Evolutionary conservation across 129 eudicot genomes (phyloP).

Genomic region (Flaveria linearis): DNA sequence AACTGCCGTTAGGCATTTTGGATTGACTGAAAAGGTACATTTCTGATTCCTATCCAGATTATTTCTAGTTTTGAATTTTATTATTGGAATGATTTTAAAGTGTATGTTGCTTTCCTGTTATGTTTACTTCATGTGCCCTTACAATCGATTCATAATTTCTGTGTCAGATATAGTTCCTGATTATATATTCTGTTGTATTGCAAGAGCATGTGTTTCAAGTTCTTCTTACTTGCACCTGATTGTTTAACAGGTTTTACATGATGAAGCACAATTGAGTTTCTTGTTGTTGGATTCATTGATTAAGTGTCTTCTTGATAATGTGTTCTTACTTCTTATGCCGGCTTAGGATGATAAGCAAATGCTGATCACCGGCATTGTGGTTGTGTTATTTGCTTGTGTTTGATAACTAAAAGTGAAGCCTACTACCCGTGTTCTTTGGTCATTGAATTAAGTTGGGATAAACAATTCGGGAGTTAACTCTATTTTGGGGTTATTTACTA

Average conservation of each 20-base stretch:
- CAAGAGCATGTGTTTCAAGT: background rate
- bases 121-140: background rate
- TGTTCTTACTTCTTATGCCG: background rate
- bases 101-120: constrained; percentile 4
- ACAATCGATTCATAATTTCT: background rate
- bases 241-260: background rate
- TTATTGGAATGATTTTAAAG: background rate
- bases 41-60: background rate
- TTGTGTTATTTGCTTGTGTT: background rate
- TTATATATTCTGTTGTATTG: background rate
- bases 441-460: background rate
- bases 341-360: background rate
- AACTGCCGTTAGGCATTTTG: background rate
- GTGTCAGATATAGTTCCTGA: background rate
- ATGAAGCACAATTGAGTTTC: constrained; percentile 8
- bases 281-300: background rate
- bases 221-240: background rate
- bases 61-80: background rate
- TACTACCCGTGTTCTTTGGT: background rate
- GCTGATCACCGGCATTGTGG: background rate
- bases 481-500: background rate
- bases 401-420: background rate
- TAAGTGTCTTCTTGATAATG: background rate
- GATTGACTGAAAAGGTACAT: constrained; percentile 1
- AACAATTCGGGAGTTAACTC: background rate